phyloP scores from a whole-genome alignment of 768 basidiomycete genomes.

The Clathrus columnatus region DNA sequence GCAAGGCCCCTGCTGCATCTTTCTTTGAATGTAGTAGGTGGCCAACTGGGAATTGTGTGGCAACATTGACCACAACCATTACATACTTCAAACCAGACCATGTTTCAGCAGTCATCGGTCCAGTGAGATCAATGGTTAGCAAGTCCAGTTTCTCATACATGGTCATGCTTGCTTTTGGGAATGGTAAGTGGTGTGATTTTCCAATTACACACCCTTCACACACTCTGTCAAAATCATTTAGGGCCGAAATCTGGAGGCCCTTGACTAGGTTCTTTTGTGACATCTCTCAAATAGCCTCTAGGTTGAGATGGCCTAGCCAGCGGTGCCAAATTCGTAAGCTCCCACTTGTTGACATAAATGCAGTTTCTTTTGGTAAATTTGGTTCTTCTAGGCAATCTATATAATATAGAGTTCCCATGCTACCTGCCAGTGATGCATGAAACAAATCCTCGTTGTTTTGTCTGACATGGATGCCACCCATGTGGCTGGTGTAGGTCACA shows the following conservation, averaged over 20 bases:
- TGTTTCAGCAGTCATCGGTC: conserved; percentile 13
- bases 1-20: conserved; percentile 9
- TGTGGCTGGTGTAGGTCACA: conserved; percentile 2
- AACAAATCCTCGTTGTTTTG: conserved; percentile 2
- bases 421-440: not conserved
- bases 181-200: conserved; percentile 24
- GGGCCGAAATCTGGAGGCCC: conserved; percentile 18
- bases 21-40: conserved; percentile 5
- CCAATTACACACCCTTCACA: conserved; percentile 29
- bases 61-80: not conserved
- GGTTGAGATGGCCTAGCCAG: conserved; percentile 20
- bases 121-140: conserved; percentile 13
- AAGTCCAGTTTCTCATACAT: conserved; percentile 16
- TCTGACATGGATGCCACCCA: not conserved
- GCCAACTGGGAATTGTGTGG: not conserved
- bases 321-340: conserved; percentile 19
- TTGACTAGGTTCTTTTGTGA: conserved; percentile 17
- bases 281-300: conserved; percentile 15
- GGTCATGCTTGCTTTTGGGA: conserved; percentile 25
- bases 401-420: conserved; percentile 9
- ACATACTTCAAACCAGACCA: conserved; percentile 5
- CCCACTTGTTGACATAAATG: conserved; percentile 13
- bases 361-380: not conserved
- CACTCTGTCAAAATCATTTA: conserved; percentile 11
- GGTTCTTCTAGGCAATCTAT: conserved; percentile 1